Conservation (phyloP, 2,329 filamentous ascomycete species). For the Epichloe gansuensis region DNA sequence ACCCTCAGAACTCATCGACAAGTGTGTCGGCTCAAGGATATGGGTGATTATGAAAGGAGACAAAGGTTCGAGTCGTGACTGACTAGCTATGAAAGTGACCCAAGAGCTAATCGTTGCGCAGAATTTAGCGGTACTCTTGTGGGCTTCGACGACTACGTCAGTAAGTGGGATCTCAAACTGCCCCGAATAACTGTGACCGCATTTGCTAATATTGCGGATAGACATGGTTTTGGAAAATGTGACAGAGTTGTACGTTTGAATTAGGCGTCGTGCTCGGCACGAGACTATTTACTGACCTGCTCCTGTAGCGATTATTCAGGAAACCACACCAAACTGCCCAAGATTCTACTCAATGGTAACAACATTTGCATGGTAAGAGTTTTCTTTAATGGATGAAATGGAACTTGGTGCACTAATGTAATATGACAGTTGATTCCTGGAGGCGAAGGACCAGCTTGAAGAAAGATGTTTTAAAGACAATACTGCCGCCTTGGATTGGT, state of each 20-base stretch:
- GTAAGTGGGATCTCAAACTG: slow-evolving; percentile 45
- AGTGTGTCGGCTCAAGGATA: slow-evolving; percentile 93
- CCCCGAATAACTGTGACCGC: neutral
- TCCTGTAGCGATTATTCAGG: slow-evolving; percentile 74
- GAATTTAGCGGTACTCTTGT: slow-evolving; percentile 92
- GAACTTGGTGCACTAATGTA: neutral
- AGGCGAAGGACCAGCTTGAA: slow-evolving; percentile 50
- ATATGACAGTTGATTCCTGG: slow-evolving; percentile 57
- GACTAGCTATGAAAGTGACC: neutral
- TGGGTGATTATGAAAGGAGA: slow-evolving; percentile 99
- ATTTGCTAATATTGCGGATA: slow-evolving; percentile 23
- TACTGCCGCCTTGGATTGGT: neutral
- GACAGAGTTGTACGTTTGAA: slow-evolving; percentile 67
- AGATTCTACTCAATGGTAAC: slow-evolving; percentile 94
- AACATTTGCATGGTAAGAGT: slow-evolving; percentile 95
- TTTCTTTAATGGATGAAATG: neutral
- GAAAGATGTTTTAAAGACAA: too few relatives aligned
- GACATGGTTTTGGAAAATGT: slow-evolving; percentile 98
- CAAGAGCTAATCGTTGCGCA: slow-evolving; percentile 23
- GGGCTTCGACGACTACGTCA: slow-evolving; percentile 99
- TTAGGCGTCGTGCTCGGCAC: neutral
- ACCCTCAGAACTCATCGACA: slow-evolving; percentile 81
- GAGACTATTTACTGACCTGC: neutral
- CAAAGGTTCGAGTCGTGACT: slow-evolving; percentile 50
- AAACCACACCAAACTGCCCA: slow-evolving; percentile 75